These are phyloP conservation scores for Fusarium scirpi DNA, from an alignment of 2,329 filamentous ascomycete genomes.

Conservation along the genomic window DNA sequence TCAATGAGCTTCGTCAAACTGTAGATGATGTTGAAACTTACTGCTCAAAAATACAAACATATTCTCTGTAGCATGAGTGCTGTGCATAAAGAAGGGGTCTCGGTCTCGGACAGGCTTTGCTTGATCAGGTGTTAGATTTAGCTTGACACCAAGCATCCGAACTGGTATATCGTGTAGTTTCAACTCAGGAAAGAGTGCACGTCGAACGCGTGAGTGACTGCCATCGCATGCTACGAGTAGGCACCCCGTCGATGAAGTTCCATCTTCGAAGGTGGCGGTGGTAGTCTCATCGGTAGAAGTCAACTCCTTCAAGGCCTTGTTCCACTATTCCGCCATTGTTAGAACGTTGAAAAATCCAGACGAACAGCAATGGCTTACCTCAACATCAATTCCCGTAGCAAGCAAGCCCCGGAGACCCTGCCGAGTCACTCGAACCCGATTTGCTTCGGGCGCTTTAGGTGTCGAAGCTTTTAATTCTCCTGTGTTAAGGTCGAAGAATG, in stretches of 20 bases:
- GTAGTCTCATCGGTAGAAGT: conserved; percentile 50
- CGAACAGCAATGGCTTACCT: conserved; percentile 49
- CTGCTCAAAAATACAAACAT: conserved; percentile 66
- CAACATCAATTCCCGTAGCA: conserved; percentile 59
- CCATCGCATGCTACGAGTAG: conserved; percentile 66
- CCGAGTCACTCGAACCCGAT: conserved; percentile 62
- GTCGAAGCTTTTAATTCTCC: conserved; percentile 57
- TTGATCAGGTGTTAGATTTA: conserved; percentile 56
- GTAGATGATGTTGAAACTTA: conserved; percentile 40
- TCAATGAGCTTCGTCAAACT: accelerated
- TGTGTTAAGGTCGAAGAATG: conserved; percentile 67
- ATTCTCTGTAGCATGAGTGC: conserved; percentile 62
- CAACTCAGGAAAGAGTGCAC: conserved; percentile 51
- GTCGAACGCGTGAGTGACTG: conserved; percentile 58
- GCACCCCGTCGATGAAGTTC: conserved; percentile 54
- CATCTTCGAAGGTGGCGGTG: conserved; percentile 61
- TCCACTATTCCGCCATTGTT: conserved; percentile 52
- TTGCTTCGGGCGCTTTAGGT: conserved; percentile 58
- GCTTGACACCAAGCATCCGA: conserved; percentile 60
- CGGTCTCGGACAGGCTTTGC: conserved; percentile 58
- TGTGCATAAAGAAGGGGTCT: conserved; percentile 68
- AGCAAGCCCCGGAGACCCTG: conserved; percentile 60
- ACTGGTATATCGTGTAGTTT: conserved; percentile 60
- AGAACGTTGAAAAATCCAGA: accelerated
- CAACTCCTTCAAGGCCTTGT: conserved; percentile 53